Conservation (phyloP, 2,329 filamentous ascomycete species). For the Microdochium paspali region DNA sequence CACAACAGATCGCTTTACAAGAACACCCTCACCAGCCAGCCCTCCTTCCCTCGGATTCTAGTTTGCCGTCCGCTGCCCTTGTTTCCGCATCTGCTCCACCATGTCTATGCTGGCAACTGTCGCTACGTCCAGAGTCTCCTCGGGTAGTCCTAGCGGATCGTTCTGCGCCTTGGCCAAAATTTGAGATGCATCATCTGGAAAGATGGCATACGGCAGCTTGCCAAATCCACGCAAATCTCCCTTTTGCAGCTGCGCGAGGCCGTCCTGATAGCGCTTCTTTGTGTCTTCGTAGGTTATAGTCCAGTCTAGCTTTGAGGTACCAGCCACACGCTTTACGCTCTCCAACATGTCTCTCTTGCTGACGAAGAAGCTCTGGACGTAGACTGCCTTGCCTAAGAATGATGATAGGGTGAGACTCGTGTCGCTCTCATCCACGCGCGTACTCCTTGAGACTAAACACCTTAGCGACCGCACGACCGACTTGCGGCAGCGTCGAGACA, state of each 20-base stretch:
- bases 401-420: conserved; percentile 24
- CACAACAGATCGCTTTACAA: no score
- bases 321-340: conserved; percentile 44
- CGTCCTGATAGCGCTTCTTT: conserved; percentile 35
- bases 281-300: conserved; percentile 34
- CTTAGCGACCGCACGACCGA: conserved; percentile 36
- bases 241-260: conserved; percentile 27
- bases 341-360: conserved; percentile 55
- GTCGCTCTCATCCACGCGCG: conserved; percentile 19
- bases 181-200: conserved; percentile 22
- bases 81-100: no score
- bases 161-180: conserved; percentile 36
- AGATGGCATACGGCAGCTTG: conserved; percentile 45
- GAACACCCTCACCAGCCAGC: no score
- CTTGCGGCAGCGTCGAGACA: conserved; percentile 47
- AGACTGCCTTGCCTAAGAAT: conserved; percentile 36
- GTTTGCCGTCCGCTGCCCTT: no score
- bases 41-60: no score
- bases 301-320: conserved; percentile 50
- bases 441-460: conserved; percentile 28
- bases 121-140: conserved; percentile 7
- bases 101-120: no score
- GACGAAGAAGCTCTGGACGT: conserved; percentile 43
- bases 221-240: conserved; percentile 33
- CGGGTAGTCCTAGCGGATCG: conserved; percentile 39